Base-by-base conservation (phyloP, 1,284 basidiomycete genomes). In the Ceratorhiza oryzae-sativae region DNA sequence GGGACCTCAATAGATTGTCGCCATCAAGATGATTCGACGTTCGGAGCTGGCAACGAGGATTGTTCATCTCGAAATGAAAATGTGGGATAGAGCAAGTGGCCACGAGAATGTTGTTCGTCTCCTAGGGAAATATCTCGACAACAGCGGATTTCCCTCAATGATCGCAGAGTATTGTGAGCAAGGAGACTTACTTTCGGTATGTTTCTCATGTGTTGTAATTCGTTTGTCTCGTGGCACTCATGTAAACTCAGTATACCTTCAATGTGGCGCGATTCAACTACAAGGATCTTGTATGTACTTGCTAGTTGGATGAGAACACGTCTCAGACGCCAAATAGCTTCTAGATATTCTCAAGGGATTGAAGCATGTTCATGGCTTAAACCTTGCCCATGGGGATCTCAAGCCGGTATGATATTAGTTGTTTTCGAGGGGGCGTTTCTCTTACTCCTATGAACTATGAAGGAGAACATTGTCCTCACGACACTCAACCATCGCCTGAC, bases 181-280 rank as follows among this genome's bases (percentile, higher is more conserved):
- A 20, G 59, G 59, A 12, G 59, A 61, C 32, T 27, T 61, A 34
- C 59, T 61, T 30, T 46, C 59, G 42, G 59, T 61, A 68, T 56
- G 51, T 32, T 15, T 20, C 49, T 41, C 12, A 13, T 45, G 1
- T 45, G 25, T 42, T 20, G 3, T 27, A n/a, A 15, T 6, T n/a
- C 12, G 34, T 42, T 18, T 12, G 4, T 2, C 18, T 20, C 3
- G 13, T 27, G 15, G 32, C 39, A 20, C 23, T 42, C n/a, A 55
- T 42, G 25, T 20, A 23, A n/a, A n/a, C 34, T 2, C 51, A 51
- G 49, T 68, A 68, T 42, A 15, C 49, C 13, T 53, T 68, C 56
- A 42, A 27, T 34, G 49, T 56, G 23, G 49, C 65, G n/a, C 39
- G 65, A 15, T 68, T 51, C n/a, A 45, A 56, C 41, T 25, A 68